Evolutionary conservation across 371 early-diverging fungal species (phyloP).

Genomic region (Mortierella sp.): DNA sequence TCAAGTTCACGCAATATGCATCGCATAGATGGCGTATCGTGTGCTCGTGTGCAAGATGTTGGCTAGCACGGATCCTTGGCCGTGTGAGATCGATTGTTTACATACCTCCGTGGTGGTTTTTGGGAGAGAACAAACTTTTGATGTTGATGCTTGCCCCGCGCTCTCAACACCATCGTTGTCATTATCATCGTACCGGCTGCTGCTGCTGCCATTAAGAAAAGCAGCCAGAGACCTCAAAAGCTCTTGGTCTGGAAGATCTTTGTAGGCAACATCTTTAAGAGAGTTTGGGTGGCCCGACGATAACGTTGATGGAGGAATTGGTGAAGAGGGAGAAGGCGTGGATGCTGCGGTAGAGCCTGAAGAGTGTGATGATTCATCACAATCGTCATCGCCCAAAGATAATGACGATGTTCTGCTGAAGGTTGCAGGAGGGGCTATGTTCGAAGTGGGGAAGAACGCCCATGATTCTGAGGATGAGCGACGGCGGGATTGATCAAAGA

Average conservation of each 20-base stretch:
- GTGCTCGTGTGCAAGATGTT: not conserved
- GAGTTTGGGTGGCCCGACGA: not conserved
- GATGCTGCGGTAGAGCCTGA: not conserved
- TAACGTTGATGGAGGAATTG: not conserved
- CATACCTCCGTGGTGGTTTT: not conserved
- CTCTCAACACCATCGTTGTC: not conserved
- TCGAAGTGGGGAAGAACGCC: conserved; percentile 23
- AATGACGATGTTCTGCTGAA: not conserved
- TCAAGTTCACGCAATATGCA: conserved; percentile 6
- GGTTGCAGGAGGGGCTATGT: not conserved
- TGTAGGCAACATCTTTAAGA: conserved; percentile 7
- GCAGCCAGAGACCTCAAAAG: conserved; percentile 25
- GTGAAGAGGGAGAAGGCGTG: conserved; percentile 1
- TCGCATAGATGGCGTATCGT: not conserved
- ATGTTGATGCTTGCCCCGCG: not conserved
- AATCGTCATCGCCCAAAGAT: conserved; percentile 6
- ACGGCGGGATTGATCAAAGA: conserved; percentile 15
- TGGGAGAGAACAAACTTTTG: not conserved
- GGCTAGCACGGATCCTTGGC: too few species aligned
- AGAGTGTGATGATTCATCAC: conserved; percentile 5
- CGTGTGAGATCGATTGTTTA: not conserved
- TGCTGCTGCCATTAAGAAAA: conserved; percentile 22
- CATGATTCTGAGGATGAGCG: conserved; percentile 41
- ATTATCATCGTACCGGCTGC: not conserved
- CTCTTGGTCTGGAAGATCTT: conserved; percentile 28